Evolutionary conservation across 2,329 filamentous ascomycete species (phyloP).

Genomic region (Thelonectria rubi): DNA sequence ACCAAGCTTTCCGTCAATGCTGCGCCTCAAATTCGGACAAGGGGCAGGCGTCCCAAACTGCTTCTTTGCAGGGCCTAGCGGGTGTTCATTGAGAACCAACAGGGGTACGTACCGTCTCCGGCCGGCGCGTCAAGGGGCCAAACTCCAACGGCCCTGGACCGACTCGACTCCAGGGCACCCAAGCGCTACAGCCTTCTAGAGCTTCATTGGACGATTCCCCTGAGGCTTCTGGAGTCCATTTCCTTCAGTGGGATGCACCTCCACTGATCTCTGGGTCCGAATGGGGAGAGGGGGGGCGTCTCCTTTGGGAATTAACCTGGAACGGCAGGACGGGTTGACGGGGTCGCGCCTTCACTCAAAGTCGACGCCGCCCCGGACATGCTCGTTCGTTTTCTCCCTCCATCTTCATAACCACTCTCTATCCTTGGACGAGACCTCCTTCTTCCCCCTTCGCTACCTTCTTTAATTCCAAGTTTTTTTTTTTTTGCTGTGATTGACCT

Average conservation of each 20-base stretch:
- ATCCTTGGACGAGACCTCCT: slow-evolving; percentile 23
- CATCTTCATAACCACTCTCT: slow-evolving; percentile 22
- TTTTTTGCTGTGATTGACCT: slow-evolving; percentile 37
- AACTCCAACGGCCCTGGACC: neutral
- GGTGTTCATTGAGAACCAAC: slow-evolving; percentile 1
- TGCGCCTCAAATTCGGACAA: slow-evolving; percentile 32
- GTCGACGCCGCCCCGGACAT: slow-evolving; percentile 28
- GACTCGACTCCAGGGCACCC: neutral
- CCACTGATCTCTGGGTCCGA: slow-evolving; percentile 3
- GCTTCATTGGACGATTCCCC: slow-evolving; percentile 1
- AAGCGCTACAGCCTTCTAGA: neutral
- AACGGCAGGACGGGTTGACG: neutral
- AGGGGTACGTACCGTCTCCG: slow-evolving; percentile 3
- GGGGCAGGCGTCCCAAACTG: slow-evolving; percentile 9
- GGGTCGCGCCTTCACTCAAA: slow-evolving; percentile 19
- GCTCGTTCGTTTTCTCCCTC: slow-evolving; percentile 19
- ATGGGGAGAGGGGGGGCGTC: slow-evolving; percentile 8
- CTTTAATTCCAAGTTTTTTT: slow-evolving; percentile 40
- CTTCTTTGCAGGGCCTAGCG: slow-evolving; percentile 4
- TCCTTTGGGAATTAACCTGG: slow-evolving; percentile 19
- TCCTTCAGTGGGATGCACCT: slow-evolving; percentile 18
- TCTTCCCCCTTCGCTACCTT: slow-evolving; percentile 37
- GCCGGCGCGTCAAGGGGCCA: slow-evolving; percentile 2
- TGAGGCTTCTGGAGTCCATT: slow-evolving; percentile 12
- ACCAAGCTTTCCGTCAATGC: slow-evolving; percentile 41